Percentiles rank a stretch among this genome's conserved stretches.
Evolutionary conservation across 345 rosid genomes (phyloP).

Genomic region (Linum lewisii): DNA sequence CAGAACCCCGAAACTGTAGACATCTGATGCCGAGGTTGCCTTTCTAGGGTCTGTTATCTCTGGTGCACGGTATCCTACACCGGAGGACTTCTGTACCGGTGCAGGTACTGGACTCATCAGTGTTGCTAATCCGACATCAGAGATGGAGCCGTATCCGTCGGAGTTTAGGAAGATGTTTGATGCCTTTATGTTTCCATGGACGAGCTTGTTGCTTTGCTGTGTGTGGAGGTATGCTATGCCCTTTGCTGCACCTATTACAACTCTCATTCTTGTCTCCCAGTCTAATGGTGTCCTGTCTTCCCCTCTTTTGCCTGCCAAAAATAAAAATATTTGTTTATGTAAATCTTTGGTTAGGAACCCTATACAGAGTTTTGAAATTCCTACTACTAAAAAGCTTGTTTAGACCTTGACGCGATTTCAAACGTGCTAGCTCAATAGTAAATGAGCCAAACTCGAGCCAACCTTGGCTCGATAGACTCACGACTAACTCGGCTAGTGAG

Average conservation of each 20-base stretch:
- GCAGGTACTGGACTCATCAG: constrained; percentile 20
- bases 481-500: no score
- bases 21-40: constrained; percentile 23
- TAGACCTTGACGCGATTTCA: no score
- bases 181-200: constrained; percentile 30
- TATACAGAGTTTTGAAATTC: background rate
- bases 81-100: constrained; percentile 11
- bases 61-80: constrained; percentile 19
- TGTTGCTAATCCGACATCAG: constrained; percentile 19
- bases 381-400: no score
- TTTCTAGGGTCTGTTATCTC: constrained; percentile 23
- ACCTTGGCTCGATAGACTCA: no score
- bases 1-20: constrained; percentile 25
- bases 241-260: constrained; percentile 22
- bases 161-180: constrained; percentile 21
- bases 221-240: constrained; percentile 23
- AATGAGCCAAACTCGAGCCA: no score
- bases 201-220: constrained; percentile 15
- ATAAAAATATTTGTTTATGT: background rate
- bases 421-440: no score
- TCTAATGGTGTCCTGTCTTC: constrained; percentile 17
- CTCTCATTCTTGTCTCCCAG: constrained; percentile 26
- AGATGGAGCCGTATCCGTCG: constrained; percentile 20
- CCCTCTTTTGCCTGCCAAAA: constrained; percentile 18
- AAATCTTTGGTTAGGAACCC: background rate